Conservation (phyloP, 2,329 filamentous ascomycete genomes). For the Dothidotthia symphoricarpi region DNA sequence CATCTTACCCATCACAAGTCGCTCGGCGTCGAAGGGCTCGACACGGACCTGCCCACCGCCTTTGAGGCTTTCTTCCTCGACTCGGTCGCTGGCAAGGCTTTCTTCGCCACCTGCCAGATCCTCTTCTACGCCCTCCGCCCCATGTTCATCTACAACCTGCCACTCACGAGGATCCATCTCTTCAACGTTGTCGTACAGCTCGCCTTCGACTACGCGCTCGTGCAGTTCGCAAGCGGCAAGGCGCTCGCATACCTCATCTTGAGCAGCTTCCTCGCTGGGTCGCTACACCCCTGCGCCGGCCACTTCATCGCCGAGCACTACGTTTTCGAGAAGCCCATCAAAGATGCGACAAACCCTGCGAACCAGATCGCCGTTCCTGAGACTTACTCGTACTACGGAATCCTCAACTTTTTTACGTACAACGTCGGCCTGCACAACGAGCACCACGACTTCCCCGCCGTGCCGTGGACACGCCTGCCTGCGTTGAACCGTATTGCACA, state of each 20-base stretch:
- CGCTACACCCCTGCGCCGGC: conserved; percentile 87
- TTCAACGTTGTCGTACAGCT: conserved; percentile 78
- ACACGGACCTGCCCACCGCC: conserved; percentile 91
- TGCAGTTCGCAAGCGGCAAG: conserved; percentile 59
- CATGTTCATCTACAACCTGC: conserved; percentile 88
- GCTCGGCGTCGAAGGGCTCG: conserved; percentile 90
- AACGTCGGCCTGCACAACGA: conserved; percentile 98
- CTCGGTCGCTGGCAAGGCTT: conserved; percentile 92
- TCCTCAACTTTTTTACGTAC: conserved; percentile 88
- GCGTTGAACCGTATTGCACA: conserved; percentile 73
- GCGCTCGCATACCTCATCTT: conserved; percentile 80
- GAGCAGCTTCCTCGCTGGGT: conserved; percentile 90
- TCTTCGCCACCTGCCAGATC: conserved; percentile 99
- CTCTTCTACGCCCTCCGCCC: conserved; percentile 96
- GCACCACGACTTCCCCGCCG: conserved; percentile 96
- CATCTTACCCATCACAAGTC: conserved; percentile 99
- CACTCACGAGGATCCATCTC: conserved; percentile 80
- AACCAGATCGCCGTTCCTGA: conserved; percentile 65
- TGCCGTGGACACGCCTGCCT: conserved; percentile 88
- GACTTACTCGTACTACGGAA: conserved; percentile 96
- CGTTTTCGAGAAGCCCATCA: conserved; percentile 51
- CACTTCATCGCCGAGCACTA: conserved; percentile 98
- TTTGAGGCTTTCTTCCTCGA: conserved; percentile 91
- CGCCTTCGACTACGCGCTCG: conserved; percentile 70
- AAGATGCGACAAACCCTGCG: conserved; percentile 56